phyloP scores from a whole-genome alignment of 345 rosid species.

The Salix purpurea region DNA sequence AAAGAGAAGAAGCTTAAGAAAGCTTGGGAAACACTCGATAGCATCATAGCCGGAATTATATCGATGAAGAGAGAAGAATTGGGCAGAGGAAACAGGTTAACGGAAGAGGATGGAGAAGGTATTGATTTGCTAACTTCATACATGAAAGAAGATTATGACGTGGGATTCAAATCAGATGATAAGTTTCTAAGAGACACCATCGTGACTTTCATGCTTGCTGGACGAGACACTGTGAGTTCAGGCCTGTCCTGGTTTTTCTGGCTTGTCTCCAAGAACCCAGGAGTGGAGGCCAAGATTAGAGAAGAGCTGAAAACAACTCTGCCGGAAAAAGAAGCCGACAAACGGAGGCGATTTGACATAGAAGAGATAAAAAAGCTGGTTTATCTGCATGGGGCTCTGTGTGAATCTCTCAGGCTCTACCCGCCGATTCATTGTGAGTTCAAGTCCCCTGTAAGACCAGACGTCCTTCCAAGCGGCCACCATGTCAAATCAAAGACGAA shows the following conservation, averaged over 20 bases:
- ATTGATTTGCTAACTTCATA: constrained; percentile 26
- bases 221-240: constrained; percentile 41
- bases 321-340: neutral
- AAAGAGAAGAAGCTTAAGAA: neutral
- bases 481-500: constrained; percentile 19
- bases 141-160: constrained; percentile 14
- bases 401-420: constrained; percentile 41
- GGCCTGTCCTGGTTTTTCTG: constrained; percentile 51
- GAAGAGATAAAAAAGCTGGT: constrained; percentile 32
- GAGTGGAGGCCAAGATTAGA: constrained; percentile 26
- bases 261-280: constrained; percentile 32
- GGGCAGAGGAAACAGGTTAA: neutral
- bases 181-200: constrained; percentile 38
- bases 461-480: constrained; percentile 50
- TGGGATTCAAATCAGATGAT: constrained; percentile 9
- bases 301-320: constrained; percentile 31
- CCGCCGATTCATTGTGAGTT: constrained; percentile 42
- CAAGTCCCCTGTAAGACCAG: constrained; percentile 28
- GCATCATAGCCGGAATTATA: constrained; percentile 22
- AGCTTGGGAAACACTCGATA: neutral
- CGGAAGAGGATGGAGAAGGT: neutral
- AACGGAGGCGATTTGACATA: constrained; percentile 8
- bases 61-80: constrained; percentile 25
- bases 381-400: constrained; percentile 40
- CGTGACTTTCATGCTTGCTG: constrained; percentile 36